phyloP scores from a whole-genome alignment of 2,329 filamentous ascomycete genomes.

The Hirsutella minnesotensis region DNA sequence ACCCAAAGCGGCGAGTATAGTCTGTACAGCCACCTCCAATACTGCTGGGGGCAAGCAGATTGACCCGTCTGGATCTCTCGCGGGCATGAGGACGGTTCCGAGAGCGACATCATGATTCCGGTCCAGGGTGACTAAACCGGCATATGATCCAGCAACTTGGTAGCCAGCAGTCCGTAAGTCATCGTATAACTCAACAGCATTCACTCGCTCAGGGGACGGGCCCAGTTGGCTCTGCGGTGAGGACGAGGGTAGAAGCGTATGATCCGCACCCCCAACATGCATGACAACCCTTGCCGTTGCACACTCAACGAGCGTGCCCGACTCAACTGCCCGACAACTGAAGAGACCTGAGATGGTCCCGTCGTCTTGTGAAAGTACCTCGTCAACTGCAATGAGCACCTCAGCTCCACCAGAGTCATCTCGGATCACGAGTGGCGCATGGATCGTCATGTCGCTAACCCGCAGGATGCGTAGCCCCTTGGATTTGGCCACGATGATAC shows the following conservation, averaged over 20 bases:
- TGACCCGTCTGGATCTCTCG: neutral
- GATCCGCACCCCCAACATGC: neutral
- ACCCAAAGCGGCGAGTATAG: neutral
- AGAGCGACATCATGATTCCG: neutral
- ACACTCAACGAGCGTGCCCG: neutral
- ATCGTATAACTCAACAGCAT: neutral
- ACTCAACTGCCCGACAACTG: neutral
- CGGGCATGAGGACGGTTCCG: neutral
- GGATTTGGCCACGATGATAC: neutral
- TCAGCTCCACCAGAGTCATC: neutral
- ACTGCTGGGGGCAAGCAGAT: neutral
- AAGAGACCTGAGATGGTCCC: neutral
- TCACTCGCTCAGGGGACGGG: neutral
- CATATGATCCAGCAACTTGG: neutral
- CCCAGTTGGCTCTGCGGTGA: neutral
- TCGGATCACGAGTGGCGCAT: neutral
- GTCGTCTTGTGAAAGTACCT: neutral
- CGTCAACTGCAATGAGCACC: neutral
- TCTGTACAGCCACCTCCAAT: neutral
- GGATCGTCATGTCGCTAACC: neutral
- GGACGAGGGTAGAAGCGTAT: neutral
- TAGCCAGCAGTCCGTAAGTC: neutral
- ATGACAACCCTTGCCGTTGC: neutral
- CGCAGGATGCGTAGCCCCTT: neutral
- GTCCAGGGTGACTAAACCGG: neutral